Evolutionary conservation across 2,329 filamentous ascomycete species (phyloP), one percentile per base, ranked within the genome.

Genomic region (Colletotrichum costaricense): DNA sequence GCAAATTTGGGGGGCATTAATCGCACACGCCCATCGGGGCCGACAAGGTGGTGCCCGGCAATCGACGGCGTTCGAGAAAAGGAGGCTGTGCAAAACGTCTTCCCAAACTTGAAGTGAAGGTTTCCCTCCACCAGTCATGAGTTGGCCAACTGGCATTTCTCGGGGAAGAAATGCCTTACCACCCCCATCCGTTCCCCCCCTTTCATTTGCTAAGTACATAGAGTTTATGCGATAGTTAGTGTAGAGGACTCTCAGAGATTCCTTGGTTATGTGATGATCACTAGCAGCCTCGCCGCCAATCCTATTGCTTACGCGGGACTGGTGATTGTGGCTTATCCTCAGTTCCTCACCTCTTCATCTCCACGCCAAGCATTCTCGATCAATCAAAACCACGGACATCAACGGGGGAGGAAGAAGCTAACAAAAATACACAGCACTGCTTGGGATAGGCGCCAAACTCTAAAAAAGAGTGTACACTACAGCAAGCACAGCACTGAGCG

Each of bases 51-150:
- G 55, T 35, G 38, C 66, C 66, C 30, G 24, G 65, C 35, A 38
- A n/a, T 28, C 26, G 54, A 35, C 33, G 35, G 42, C 42, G 66
- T 59, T 64, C 38, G 54, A 59, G 55, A 55, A 64, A 33, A 59
- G 67, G 62, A 70, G 70, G 70, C 70, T 69, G 70, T 70, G 70
- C 66, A 64, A 46, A 22, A n/a, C 46, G 46, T 55, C 46, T n/a
- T 30, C 33, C 62, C 62, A 55, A 54, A 63, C 62, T 26, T 26
- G 42, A 49, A 49, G 42, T 38, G 42, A 49, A 49, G 42, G 42
- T 49, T 49, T 49, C 19, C 42, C 19, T 49, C 42, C 14, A 38
- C 9, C 28, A 33, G 19, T 33, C 68, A 70, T 70, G 68, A 49
- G 19, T 49, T 70, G 68, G 68, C 63, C 68, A 60, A 55, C 63